Evolutionary conservation across 345 rosid species (phyloP).

Genomic region (Boechera retrofracta): DNA sequence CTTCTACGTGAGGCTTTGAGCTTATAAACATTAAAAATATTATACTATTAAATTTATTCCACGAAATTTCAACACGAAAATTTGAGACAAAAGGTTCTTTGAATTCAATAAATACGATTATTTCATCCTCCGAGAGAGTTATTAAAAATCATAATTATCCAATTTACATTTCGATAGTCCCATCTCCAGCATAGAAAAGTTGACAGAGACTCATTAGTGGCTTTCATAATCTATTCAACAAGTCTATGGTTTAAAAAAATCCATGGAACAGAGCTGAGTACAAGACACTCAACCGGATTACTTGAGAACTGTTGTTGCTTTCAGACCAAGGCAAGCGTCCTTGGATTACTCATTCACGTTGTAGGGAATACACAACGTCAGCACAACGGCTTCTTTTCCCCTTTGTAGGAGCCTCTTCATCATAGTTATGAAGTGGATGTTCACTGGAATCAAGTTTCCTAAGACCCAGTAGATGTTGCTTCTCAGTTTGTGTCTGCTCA

Average conservation of each 20-base stretch:
- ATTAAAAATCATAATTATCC: background rate
- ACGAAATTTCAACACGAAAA: too few species aligned
- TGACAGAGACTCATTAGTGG: background rate
- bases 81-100: too few species aligned
- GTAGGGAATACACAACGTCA: background rate
- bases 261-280: background rate
- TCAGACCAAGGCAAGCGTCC: background rate
- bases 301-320: conserved; percentile 9
- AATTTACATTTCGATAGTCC: background rate
- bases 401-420: conserved; percentile 6
- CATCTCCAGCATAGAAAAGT: background rate
- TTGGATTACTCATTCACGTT: conserved; percentile 2
- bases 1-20: background rate
- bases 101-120: too few species aligned
- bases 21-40: too few species aligned
- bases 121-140: background rate
- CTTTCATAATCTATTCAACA: conserved; percentile 16
- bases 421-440: conserved; percentile 1
- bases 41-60: too few species aligned
- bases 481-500: conserved; percentile 20
- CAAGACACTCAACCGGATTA: background rate
- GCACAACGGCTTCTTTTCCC: background rate
- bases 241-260: background rate
- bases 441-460: background rate
- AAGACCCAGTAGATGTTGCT: conserved; percentile 17